phyloP scores from a whole-genome alignment of 2,329 filamentous ascomycete species.

The Claviceps digitariae region DNA sequence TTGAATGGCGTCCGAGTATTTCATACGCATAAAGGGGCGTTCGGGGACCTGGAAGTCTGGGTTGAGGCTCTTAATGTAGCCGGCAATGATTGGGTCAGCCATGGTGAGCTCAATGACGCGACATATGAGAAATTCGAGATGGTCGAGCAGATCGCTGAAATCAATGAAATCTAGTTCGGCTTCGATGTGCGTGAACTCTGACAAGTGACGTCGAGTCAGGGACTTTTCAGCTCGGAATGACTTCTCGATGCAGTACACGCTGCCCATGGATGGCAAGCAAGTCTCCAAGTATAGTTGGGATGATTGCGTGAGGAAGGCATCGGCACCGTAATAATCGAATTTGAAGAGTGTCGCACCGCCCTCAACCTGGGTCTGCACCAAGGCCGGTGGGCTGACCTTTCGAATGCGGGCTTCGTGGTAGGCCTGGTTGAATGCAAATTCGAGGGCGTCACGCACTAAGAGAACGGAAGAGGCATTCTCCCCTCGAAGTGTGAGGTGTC shows the following conservation, averaged over 20 bases:
- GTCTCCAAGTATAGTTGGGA: conserved; percentile 97
- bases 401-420: conserved; percentile 66
- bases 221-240: conserved; percentile 98
- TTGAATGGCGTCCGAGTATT: conserved; percentile 82
- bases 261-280: conserved; percentile 74
- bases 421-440: conserved; percentile 65
- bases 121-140: conserved; percentile 80
- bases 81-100: conserved; percentile 57
- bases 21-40: conserved; percentile 88
- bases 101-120: conserved; percentile 69
- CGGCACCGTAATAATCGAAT: conserved; percentile 78
- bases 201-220: conserved; percentile 82
- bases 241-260: conserved; percentile 96
- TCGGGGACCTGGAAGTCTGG: conserved; percentile 71
- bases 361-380: conserved; percentile 92
- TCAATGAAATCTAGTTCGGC: conserved; percentile 92
- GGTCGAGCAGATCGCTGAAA: conserved; percentile 75
- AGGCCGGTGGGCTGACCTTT: conserved; percentile 78
- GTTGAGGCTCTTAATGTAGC: conserved; percentile 75
- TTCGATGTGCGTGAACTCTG: conserved; percentile 95
- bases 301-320: conserved; percentile 89
- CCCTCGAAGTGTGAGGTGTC: conserved; percentile 74
- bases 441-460: conserved; percentile 70
- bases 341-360: conserved; percentile 84
- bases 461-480: conserved; percentile 76